A percentile compares a stretch with the other conserved stretches of the same genome.
These are phyloP conservation scores for Triticum urartu DNA, from an alignment of 176 grass and related monocot genomes.

Conservation along the genomic window DNA sequence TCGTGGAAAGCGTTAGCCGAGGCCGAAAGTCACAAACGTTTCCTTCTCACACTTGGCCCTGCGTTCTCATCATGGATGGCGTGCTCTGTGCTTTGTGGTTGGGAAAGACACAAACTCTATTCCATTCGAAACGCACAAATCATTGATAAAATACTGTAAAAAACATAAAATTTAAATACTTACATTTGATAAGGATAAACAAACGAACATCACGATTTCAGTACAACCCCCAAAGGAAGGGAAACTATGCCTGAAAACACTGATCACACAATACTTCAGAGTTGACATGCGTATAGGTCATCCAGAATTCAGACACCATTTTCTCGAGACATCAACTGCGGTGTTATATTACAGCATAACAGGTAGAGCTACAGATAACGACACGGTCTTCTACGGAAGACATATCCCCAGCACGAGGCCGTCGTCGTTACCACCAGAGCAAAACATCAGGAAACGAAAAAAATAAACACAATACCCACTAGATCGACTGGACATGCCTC, in stretches of 20 bases:
- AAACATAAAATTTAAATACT: too few relatives aligned
- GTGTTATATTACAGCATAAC: slow-evolving; percentile 45
- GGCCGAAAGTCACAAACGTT: too few relatives aligned
- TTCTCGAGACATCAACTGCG: neutral
- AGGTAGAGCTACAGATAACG: slow-evolving; percentile 18
- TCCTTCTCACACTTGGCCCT: too few relatives aligned
- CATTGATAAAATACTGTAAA: too few relatives aligned
- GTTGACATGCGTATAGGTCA: neutral
- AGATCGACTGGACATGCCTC: slow-evolving; percentile 31
- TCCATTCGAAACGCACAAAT: too few relatives aligned
- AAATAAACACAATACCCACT: slow-evolving; percentile 27
- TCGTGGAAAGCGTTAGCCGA: too few relatives aligned
- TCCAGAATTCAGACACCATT: slow-evolving; percentile 19
- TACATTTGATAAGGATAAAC: neutral
- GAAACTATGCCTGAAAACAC: neutral
- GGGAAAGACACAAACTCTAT: too few relatives aligned
- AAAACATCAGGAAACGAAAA: slow-evolving; percentile 28
- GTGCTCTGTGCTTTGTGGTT: too few relatives aligned
- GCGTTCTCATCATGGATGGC: too few relatives aligned
- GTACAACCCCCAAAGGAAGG: neutral
- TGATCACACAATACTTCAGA: too few relatives aligned
- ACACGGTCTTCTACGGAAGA: slow-evolving; percentile 20
- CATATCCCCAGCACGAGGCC: slow-evolving; percentile 4
- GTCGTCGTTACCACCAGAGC: neutral
- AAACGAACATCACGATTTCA: neutral